Percentiles rank a stretch among this genome's conserved stretches.
Conservation (phyloP, 176 grass and related monocot genomes). For the Oryza coarctata region DNA sequence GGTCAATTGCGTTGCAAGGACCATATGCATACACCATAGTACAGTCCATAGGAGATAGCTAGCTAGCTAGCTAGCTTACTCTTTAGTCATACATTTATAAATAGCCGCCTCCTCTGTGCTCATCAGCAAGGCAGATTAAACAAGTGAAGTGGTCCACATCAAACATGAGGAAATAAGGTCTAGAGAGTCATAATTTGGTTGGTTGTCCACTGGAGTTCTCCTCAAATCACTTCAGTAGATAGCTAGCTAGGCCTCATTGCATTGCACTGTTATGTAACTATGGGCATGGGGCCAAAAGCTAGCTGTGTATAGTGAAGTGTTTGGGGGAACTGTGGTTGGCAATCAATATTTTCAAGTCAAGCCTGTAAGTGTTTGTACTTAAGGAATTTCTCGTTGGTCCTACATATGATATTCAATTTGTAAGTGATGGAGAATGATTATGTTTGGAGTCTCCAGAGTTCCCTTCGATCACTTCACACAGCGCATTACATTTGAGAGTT, state of each 20-base stretch:
- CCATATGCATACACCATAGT: not conserved
- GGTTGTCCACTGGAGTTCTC: constrained; percentile 38
- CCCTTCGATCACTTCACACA: constrained; percentile 47
- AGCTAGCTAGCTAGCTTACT: not conserved
- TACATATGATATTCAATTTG: not conserved
- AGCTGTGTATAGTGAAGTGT: constrained; percentile 37
- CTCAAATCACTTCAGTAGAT: constrained; percentile 41
- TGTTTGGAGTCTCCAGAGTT: constrained; percentile 48
- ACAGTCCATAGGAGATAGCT: constrained; percentile 8
- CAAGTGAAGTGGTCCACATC: constrained; percentile 38
- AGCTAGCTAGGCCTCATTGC: constrained; percentile 3
- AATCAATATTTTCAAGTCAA: not conserved
- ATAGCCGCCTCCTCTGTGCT: constrained; percentile 43
- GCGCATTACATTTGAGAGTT: fast-evolving
- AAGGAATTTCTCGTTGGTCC: not conserved
- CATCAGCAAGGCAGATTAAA: constrained; percentile 38
- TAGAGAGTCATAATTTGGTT: constrained; percentile 30
- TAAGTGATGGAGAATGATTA: not conserved
- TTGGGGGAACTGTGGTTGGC: constrained; percentile 39
- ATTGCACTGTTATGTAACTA: not conserved
- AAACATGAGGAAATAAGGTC: not conserved
- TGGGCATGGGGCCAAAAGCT: not conserved
- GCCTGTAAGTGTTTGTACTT: not conserved
- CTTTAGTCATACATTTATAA: constrained; percentile 47
- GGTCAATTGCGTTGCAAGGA: not conserved